Evolutionary conservation across 257 asterid genomes (phyloP).

Genomic region (Leonotis leonurus): DNA sequence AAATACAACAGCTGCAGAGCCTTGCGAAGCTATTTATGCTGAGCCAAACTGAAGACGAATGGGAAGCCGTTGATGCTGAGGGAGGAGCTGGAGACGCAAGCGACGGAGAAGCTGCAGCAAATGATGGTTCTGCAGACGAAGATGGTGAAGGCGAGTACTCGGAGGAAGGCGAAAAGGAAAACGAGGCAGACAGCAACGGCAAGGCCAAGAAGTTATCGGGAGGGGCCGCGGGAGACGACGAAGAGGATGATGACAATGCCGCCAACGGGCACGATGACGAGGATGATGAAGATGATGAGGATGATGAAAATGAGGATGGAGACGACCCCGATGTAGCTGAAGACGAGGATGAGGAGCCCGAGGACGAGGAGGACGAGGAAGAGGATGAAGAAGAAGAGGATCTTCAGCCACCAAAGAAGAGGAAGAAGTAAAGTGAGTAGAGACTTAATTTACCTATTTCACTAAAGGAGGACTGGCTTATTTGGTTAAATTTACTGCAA

Average conservation of each 20-base stretch:
- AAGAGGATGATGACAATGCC: constrained; percentile 20
- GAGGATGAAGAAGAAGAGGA: constrained; percentile 60
- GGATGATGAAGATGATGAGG: constrained; percentile 26
- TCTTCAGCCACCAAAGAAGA: constrained; percentile 76
- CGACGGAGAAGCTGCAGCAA: too few relatives aligned
- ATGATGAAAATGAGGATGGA: constrained; percentile 14
- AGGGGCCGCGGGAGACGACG: constrained; percentile 28
- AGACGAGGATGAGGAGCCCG: constrained; percentile 14
- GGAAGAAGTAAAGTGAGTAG: constrained; percentile 55
- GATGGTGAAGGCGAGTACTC: constrained; percentile 34
- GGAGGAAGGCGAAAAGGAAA: constrained; percentile 29
- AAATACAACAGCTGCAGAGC: constrained; percentile 23
- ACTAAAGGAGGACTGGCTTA: too few relatives aligned
- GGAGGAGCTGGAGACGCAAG: constrained; percentile 39
- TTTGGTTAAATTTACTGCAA: too few relatives aligned
- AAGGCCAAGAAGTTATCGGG: constrained; percentile 26
- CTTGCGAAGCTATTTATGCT: constrained; percentile 11
- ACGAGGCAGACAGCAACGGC: constrained; percentile 36
- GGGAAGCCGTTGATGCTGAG: constrained; percentile 39
- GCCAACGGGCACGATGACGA: constrained; percentile 17
- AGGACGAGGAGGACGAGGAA: too few relatives aligned
- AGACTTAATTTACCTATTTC: constrained; percentile 19
- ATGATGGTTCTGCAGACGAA: constrained; percentile 24
- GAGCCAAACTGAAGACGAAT: constrained; percentile 16
- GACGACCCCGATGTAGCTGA: constrained; percentile 22